Conservation (phyloP, 2,329 filamentous ascomycete species). For the Aspergillaceae sp. region DNA sequence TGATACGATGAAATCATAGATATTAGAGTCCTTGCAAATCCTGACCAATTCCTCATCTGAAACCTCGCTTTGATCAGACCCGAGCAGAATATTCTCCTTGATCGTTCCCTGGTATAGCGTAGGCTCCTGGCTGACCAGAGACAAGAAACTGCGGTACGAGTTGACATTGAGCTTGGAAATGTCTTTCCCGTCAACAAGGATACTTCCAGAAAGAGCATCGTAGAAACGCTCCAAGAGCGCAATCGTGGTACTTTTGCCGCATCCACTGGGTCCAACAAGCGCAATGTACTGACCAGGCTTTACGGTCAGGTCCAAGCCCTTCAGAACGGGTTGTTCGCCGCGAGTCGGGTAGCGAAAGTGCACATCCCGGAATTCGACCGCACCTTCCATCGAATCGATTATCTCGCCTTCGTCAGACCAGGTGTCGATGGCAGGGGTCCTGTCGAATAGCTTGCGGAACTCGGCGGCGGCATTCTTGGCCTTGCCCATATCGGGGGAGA, state of each 20-base stretch:
- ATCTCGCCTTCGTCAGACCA: slow-evolving; percentile 64
- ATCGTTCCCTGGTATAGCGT: slow-evolving; percentile 91
- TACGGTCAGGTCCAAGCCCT: slow-evolving; percentile 58
- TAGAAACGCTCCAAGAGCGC: slow-evolving; percentile 91
- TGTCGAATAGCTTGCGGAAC: slow-evolving; percentile 76
- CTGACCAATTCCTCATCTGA: slow-evolving; percentile 63
- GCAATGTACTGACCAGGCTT: slow-evolving; percentile 50
- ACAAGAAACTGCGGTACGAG: slow-evolving; percentile 73
- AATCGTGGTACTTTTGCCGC: slow-evolving; percentile 91
- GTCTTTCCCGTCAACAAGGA: slow-evolving; percentile 76
- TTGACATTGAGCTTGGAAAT: slow-evolving; percentile 74
- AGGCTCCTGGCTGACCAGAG: slow-evolving; percentile 88
- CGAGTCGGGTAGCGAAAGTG: slow-evolving; percentile 92
- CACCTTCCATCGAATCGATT: slow-evolving; percentile 59
- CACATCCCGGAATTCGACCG: slow-evolving; percentile 81
- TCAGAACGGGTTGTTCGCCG: slow-evolving; percentile 82
- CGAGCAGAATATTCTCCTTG: slow-evolving; percentile 79
- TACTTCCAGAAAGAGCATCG: slow-evolving; percentile 69
- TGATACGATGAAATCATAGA: slow-evolving; percentile 83
- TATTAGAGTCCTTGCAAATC: slow-evolving; percentile 83
- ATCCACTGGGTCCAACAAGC: slow-evolving; percentile 86
- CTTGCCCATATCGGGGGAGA: slow-evolving; percentile 88
- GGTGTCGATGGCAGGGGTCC: slow-evolving; percentile 69
- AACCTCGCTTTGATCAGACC: slow-evolving; percentile 58
- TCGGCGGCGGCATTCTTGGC: slow-evolving; percentile 74